Evolutionary conservation across 768 basidiomycete genomes (phyloP).

Genomic region (Phanerochaete carnosa): DNA sequence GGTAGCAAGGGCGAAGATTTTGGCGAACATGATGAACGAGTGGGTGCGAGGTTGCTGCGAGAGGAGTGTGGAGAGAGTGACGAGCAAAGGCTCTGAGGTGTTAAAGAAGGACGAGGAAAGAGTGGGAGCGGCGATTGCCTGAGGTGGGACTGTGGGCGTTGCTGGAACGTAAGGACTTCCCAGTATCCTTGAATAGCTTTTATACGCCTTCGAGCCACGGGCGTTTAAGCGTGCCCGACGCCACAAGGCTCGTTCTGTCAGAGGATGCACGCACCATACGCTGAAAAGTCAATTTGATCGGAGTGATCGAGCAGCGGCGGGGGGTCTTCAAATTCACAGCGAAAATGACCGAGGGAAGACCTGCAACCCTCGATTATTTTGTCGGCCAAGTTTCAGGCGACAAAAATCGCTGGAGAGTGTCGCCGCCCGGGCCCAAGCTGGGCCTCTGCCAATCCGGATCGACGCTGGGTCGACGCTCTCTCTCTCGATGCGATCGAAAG

Average conservation of each 20-base stretch:
- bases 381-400: background rate
- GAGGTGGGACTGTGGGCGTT: background rate
- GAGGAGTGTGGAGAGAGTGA: background rate
- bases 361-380: background rate
- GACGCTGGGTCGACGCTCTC: background rate
- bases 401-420: background rate
- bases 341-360: background rate
- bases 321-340: background rate
- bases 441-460: background rate
- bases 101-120: background rate
- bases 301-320: background rate
- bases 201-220: background rate
- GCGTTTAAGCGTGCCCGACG: background rate
- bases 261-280: background rate
- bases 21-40: slow-evolving; percentile 17
- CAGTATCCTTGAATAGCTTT: background rate
- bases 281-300: background rate
- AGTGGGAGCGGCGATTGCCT: background rate
- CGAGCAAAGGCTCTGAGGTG: background rate
- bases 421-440: background rate
- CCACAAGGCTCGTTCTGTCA: background rate
- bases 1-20: slow-evolving; percentile 39
- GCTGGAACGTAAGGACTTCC: background rate
- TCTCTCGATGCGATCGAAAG: background rate
- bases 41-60: background rate